These are phyloP conservation scores for Trichosporon inkin DNA, from an alignment of 1,284 basidiomycete species.

Conservation along the genomic window DNA sequence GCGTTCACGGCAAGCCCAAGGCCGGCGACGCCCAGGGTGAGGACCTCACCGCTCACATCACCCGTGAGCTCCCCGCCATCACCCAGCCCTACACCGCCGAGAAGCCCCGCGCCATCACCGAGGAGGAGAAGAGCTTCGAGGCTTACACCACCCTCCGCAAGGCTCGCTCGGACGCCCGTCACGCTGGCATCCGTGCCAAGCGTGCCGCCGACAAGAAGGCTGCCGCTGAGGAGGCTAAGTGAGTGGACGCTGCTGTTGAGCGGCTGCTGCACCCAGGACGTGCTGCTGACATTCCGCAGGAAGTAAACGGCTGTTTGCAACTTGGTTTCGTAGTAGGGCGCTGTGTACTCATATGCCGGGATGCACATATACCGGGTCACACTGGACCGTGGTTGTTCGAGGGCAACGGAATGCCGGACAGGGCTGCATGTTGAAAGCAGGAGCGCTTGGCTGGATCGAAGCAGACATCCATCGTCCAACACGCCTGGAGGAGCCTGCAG, in stretches of 20 bases:
- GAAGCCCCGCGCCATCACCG: constrained; percentile 87
- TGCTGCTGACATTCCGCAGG: constrained; percentile 10
- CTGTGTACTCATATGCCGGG: constrained; percentile 30
- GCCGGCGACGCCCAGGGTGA: constrained; percentile 88
- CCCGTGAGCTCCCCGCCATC: constrained; percentile 67
- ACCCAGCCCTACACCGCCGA: constrained; percentile 68
- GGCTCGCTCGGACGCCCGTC: constrained; percentile 75
- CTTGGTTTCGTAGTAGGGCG: constrained; percentile 23
- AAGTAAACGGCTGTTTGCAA: constrained; percentile 23
- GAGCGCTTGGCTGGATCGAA: no score
- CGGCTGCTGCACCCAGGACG: background rate
- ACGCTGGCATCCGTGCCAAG: constrained; percentile 81
- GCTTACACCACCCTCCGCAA: constrained; percentile 86
- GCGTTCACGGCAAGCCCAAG: constrained; percentile 92
- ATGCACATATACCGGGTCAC: constrained; percentile 26
- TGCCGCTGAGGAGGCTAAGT: constrained; percentile 48
- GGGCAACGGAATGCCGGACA: no score
- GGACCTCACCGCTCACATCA: constrained; percentile 75
- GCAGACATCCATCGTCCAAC: no score
- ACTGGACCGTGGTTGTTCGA: background rate
- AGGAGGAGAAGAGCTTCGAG: constrained; percentile 82
- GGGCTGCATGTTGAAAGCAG: no score
- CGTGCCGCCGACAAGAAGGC: constrained; percentile 52
- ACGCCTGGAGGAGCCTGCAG: no score
- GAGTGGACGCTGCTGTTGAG: constrained; percentile 10